Conservation (phyloP, 2,329 filamentous ascomycete genomes). For the Hirsutella rhossiliensis region DNA sequence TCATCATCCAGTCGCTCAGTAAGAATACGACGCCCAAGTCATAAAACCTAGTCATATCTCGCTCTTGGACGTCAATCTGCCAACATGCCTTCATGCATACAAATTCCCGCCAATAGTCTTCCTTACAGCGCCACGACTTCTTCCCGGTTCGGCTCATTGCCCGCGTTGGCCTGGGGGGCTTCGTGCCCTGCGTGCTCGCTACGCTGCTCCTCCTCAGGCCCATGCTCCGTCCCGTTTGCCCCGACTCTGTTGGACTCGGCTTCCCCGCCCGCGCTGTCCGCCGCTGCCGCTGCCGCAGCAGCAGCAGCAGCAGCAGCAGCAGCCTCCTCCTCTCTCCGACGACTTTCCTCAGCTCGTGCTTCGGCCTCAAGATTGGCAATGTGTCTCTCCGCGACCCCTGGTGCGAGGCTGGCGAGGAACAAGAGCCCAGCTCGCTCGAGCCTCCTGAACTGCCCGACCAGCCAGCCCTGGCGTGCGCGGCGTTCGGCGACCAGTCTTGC, state of each 20-base stretch:
- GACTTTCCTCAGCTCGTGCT: slow-evolving; percentile 28
- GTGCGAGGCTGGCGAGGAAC: slow-evolving; percentile 54
- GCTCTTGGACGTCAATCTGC: background rate
- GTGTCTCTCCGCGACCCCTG: slow-evolving; percentile 53
- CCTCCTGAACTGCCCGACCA: slow-evolving; percentile 31
- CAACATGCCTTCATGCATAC: background rate
- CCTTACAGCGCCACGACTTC: slow-evolving; percentile 9
- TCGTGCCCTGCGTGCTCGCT: slow-evolving; percentile 4
- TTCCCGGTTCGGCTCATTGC: slow-evolving; percentile 8
- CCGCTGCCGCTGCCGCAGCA: slow-evolving; percentile 19
- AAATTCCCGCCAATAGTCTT: background rate
- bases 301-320: background rate
- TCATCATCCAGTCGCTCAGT: background rate
- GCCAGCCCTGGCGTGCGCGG: slow-evolving; percentile 18
- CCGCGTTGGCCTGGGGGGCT: slow-evolving; percentile 5
- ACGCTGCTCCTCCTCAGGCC: slow-evolving; percentile 1
- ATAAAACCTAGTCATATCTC: background rate
- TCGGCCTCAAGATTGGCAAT: slow-evolving; percentile 46
- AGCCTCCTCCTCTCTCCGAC: slow-evolving; percentile 30
- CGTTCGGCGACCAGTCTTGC: slow-evolving; percentile 37
- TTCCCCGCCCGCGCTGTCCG: slow-evolving; percentile 11
- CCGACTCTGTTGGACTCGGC: slow-evolving; percentile 4
- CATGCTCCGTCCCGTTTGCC: background rate
- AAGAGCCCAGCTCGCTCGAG: slow-evolving; percentile 48
- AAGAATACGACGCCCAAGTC: background rate